Percentiles rank a stretch among this genome's conserved stretches.
phyloP scores from a whole-genome alignment of 768 basidiomycete genomes.

The Tephrocybe sp. region DNA sequence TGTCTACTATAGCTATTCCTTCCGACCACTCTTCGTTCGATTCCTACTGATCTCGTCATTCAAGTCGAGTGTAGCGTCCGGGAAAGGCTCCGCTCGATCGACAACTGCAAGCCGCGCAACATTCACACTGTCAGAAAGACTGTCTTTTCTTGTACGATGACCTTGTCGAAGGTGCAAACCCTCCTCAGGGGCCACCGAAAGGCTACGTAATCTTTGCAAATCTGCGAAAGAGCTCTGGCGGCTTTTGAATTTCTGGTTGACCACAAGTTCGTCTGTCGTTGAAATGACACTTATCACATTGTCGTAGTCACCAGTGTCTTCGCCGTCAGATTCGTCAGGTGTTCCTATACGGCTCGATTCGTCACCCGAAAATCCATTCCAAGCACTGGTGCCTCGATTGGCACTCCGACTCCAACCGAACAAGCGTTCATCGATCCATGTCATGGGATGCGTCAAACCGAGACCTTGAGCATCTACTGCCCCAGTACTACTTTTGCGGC shows the following conservation, averaged over 20 bases:
- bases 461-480: constrained; percentile 86
- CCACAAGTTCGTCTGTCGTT: constrained; percentile 43
- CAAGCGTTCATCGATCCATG: constrained; percentile 91
- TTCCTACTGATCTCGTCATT: constrained; percentile 59
- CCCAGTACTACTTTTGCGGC: constrained; percentile 76
- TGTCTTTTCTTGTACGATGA: constrained; percentile 57
- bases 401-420: constrained; percentile 90
- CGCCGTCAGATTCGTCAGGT: constrained; percentile 81
- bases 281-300: constrained; percentile 74
- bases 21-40: constrained; percentile 24
- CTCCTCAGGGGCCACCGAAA: constrained; percentile 30
- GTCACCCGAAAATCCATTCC: constrained; percentile 61
- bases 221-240: constrained; percentile 81
- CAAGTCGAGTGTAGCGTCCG: constrained; percentile 62
- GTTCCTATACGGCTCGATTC: constrained; percentile 65
- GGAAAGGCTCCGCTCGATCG: constrained; percentile 58
- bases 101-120: constrained; percentile 64
- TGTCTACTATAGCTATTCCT: constrained; percentile 17
- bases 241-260: constrained; percentile 49
- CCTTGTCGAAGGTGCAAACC: constrained; percentile 43
- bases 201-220: constrained; percentile 61
- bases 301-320: constrained; percentile 90
- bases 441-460: constrained; percentile 88
- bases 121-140: constrained; percentile 63
- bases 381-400: constrained; percentile 80